These are phyloP conservation scores for Fusarium dimerum DNA, from an alignment of 2,329 filamentous ascomycete species.

Conservation along the genomic window DNA sequence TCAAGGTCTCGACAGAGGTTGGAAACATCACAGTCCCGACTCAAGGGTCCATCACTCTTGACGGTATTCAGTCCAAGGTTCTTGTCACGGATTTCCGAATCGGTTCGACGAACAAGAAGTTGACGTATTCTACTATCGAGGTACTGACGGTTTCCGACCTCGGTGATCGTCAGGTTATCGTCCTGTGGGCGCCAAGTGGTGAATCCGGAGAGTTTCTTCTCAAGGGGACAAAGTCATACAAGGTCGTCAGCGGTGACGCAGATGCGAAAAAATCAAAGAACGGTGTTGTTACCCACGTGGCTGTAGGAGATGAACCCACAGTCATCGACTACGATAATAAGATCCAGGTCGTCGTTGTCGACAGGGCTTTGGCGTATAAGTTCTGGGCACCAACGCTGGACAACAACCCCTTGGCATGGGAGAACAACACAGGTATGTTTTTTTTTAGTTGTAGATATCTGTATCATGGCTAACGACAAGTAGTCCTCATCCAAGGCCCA, in stretches of 20 bases:
- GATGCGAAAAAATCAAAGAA: constrained; percentile 40
- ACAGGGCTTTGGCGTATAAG: constrained; percentile 51
- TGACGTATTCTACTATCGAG: neutral
- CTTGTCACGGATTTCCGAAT: neutral
- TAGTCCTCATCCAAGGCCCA: constrained; percentile 53
- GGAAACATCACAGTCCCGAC: neutral
- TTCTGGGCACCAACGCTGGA: constrained; percentile 57
- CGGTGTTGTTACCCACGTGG: neutral
- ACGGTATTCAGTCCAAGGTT: neutral
- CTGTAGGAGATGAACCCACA: neutral
- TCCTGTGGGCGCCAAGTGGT: neutral
- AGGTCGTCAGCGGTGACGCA: neutral
- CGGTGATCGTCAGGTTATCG: neutral
- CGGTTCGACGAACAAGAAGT: neutral
- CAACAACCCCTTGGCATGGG: constrained; percentile 45
- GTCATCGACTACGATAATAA: neutral
- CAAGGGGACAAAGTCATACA: constrained; percentile 1
- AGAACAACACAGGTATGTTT: constrained; percentile 45
- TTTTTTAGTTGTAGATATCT: fast-evolving
- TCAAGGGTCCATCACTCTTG: neutral
- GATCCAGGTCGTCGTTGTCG: neutral
- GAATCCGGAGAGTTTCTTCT: neutral
- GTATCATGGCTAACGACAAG: neutral
- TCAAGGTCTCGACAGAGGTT: constrained; percentile 1
- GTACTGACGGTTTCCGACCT: neutral